Evolutionary conservation across 208 protist species (phyloP).

Genomic region (Plasmodiophora brassicae): DNA sequence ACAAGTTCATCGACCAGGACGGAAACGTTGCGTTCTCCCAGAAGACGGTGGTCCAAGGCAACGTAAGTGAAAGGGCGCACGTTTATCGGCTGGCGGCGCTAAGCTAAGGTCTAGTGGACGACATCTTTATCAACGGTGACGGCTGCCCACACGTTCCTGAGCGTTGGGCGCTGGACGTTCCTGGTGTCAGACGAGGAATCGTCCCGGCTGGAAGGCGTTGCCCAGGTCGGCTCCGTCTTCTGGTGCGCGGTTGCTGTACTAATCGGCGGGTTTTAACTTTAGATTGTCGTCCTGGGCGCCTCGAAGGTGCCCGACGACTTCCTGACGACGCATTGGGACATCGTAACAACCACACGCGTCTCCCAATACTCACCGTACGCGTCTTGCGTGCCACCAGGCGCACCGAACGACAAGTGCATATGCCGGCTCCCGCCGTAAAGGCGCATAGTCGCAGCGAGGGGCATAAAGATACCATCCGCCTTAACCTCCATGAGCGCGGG

Average conservation of each 20-base stretch:
- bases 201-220: neutral
- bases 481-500: too few relatives aligned
- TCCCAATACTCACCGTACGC: neutral
- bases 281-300: too few relatives aligned
- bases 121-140: neutral
- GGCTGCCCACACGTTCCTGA: neutral
- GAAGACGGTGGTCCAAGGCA: neutral
- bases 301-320: neutral
- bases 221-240: neutral
- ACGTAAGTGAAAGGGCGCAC: neutral
- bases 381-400: neutral
- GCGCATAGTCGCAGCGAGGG: too few relatives aligned
- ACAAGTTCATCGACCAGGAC: neutral
- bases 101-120: neutral
- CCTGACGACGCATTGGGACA: neutral
- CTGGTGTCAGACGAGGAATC: neutral
- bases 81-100: neutral
- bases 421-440: too few relatives aligned
- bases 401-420: constrained; percentile 2
- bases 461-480: too few relatives aligned
- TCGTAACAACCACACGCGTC: neutral
- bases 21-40: neutral
- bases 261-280: too few relatives aligned
- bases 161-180: neutral
- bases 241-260: neutral